Conservation (phyloP, 2,329 filamentous ascomycete species). For the Sclerotinia subarctica region DNA sequence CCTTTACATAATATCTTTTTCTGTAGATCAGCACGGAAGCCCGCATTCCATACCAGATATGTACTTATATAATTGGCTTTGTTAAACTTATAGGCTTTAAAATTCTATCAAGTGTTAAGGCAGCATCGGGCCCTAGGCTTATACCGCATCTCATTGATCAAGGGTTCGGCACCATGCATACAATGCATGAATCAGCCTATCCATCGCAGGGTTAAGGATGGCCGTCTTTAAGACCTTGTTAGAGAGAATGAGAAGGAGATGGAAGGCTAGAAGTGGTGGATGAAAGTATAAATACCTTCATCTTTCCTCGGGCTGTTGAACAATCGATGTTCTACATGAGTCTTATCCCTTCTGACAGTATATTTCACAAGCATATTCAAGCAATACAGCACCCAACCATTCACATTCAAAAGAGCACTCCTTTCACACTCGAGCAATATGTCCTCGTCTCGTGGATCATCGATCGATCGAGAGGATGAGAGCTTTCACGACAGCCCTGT, state of each 20-base stretch:
- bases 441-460: conserved; percentile 3
- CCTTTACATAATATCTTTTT: neutral
- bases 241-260: neutral
- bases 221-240: neutral
- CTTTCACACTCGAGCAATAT: neutral
- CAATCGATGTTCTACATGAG: neutral
- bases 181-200: conserved; percentile 2
- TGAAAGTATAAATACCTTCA: neutral
- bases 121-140: no score
- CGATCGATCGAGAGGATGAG: neutral
- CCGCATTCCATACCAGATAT: neutral
- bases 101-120: neutral
- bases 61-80: neutral
- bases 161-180: neutral
- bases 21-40: neutral
- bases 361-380: neutral
- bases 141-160: neutral
- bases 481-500: neutral
- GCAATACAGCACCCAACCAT: neutral
- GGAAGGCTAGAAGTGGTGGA: neutral
- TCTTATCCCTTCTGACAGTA: no score
- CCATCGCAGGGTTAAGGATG: neutral
- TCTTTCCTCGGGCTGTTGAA: neutral
- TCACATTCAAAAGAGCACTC: neutral
- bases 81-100: neutral